Conservation (phyloP, 768 basidiomycete genomes). For the Paxillus rubicundulus region DNA sequence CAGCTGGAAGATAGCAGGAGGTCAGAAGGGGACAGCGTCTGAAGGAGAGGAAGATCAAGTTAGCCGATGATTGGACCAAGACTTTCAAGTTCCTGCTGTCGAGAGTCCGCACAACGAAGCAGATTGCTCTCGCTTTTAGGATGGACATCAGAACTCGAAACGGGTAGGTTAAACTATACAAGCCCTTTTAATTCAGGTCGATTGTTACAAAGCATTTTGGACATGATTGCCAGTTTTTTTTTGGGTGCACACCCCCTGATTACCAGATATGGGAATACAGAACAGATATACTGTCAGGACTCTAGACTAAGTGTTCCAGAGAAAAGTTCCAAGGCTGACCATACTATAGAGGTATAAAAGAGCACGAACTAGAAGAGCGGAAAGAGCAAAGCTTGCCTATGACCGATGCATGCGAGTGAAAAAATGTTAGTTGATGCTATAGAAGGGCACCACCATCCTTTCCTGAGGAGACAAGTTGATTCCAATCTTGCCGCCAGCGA, state of each 20-base stretch:
- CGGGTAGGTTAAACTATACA: neutral
- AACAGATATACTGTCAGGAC: slow-evolving; percentile 20
- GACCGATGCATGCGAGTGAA: no score
- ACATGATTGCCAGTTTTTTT: slow-evolving; percentile 11
- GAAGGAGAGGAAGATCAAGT: neutral
- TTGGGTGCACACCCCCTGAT: slow-evolving; percentile 14
- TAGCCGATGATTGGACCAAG: neutral
- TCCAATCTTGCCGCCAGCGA: slow-evolving; percentile 82
- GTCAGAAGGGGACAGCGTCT: neutral
- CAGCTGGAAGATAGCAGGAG: slow-evolving; percentile 14
- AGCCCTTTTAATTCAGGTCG: neutral
- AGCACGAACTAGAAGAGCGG: slow-evolving; percentile 14
- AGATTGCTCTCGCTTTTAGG: neutral
- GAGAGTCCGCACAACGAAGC: neutral
- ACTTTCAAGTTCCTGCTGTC: neutral
- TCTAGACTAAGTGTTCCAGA: slow-evolving; percentile 15
- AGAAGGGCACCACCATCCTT: slow-evolving; percentile 60
- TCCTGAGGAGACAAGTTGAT: slow-evolving; percentile 59
- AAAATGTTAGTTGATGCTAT: slow-evolving; percentile 27
- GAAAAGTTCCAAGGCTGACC: slow-evolving; percentile 19
- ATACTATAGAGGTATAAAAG: slow-evolving; percentile 20
- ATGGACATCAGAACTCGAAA: neutral
- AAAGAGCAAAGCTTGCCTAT: neutral
- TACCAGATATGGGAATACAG: slow-evolving; percentile 17
- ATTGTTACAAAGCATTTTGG: neutral